Percentiles rank a stretch among this genome's conserved stretches.
Conservation (phyloP, 495 filamentous ascomycete genomes). For the Trichocladium antarcticum region DNA sequence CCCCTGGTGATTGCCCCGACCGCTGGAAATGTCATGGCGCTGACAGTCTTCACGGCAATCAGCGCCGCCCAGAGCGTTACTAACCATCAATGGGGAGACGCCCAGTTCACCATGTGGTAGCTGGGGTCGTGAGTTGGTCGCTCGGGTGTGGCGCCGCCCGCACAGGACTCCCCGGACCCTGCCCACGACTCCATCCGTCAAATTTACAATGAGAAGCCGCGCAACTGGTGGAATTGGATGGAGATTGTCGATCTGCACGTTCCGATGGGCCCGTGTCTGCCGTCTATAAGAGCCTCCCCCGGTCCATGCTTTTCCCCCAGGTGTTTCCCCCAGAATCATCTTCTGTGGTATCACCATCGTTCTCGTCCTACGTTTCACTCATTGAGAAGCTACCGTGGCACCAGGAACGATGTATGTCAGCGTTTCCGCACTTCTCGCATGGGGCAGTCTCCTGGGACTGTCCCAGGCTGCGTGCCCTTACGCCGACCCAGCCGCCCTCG, state of each 20-base stretch:
- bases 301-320: not conserved
- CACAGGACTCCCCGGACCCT: too few species aligned
- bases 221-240: too few species aligned
- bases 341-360: not conserved
- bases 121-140: too few species aligned
- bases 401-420: slow-evolving; percentile 8
- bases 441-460: slow-evolving; percentile 14
- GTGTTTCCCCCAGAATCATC: not conserved
- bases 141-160: too few species aligned
- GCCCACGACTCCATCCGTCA: not conserved
- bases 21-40: too few species aligned
- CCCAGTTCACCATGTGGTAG: too few species aligned
- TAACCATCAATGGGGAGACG: too few species aligned
- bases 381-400: not conserved
- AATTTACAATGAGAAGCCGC: too few species aligned
- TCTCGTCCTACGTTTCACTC: not conserved
- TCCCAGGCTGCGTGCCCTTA: slow-evolving; percentile 31
- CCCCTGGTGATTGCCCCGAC: too few species aligned
- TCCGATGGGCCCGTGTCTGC: not conserved
- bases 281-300: not conserved
- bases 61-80: too few species aligned
- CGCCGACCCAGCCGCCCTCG: slow-evolving; percentile 27
- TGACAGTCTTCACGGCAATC: too few species aligned
- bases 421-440: slow-evolving; percentile 15
- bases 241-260: not conserved